phyloP scores from a whole-genome alignment of 2,329 filamentous ascomycete species.

The Penicillium sp. region DNA sequence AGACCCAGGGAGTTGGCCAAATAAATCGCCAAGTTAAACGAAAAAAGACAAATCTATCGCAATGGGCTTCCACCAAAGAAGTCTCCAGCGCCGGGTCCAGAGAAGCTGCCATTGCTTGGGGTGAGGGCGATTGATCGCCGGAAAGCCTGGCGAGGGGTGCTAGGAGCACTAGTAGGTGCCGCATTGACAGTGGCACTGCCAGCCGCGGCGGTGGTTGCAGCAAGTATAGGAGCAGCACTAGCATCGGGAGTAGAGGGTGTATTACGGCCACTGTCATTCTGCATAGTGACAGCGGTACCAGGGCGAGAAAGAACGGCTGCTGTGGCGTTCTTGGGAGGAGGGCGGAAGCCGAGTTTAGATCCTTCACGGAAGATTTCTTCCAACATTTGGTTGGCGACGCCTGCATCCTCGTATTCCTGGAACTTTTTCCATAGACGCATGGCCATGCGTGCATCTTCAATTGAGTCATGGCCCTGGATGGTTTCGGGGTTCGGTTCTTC shows the following conservation, averaged over 20 bases:
- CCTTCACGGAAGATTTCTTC: slow-evolving; percentile 79
- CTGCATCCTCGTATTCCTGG: slow-evolving; percentile 82
- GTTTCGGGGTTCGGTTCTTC: slow-evolving; percentile 60
- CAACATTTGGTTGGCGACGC: slow-evolving; percentile 78
- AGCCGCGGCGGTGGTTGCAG: slow-evolving; percentile 4
- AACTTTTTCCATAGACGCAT: slow-evolving; percentile 88
- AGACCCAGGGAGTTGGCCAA: neutral
- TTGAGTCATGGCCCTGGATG: slow-evolving; percentile 74
- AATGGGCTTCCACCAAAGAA: slow-evolving; percentile 43
- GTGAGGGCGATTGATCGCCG: slow-evolving; percentile 44
- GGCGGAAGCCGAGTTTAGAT: slow-evolving; percentile 59
- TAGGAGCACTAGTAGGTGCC: slow-evolving; percentile 33
- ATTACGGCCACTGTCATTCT: slow-evolving; percentile 42
- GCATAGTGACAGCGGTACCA: slow-evolving; percentile 40
- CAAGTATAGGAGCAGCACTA: slow-evolving; percentile 16
- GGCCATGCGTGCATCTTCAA: slow-evolving; percentile 91
- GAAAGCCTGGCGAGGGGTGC: slow-evolving; percentile 45
- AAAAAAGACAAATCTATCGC: slow-evolving; percentile 25
- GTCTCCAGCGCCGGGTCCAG: slow-evolving; percentile 37
- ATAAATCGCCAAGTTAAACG: neutral
- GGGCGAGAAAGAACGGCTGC: slow-evolving; percentile 37
- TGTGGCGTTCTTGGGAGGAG: slow-evolving; percentile 47
- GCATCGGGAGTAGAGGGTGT: slow-evolving; percentile 43
- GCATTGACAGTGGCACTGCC: slow-evolving; percentile 4
- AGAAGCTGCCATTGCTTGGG: slow-evolving; percentile 44